These are phyloP conservation scores for Penicillium verhagenii DNA, from an alignment of 495 filamentous ascomycete species.

Conservation along the genomic window DNA sequence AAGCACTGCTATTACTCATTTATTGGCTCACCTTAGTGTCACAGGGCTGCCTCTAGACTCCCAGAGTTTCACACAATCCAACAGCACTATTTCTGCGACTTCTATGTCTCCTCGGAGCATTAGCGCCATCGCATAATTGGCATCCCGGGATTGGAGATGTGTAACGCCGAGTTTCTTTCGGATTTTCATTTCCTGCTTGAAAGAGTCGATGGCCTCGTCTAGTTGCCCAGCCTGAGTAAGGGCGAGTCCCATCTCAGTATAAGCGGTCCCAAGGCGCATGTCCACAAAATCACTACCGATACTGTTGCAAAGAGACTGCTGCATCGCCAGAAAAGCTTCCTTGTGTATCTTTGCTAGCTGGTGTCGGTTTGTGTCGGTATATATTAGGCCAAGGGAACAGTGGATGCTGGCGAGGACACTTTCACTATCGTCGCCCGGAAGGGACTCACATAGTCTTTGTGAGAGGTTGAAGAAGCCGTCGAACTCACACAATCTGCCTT, in stretches of 20 bases:
- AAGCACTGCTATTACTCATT: background rate
- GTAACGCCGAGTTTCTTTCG: background rate
- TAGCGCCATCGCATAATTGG: background rate
- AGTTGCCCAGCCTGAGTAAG: background rate
- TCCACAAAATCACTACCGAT: background rate
- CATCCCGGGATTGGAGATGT: background rate
- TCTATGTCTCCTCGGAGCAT: background rate
- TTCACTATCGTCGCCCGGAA: constrained; percentile 15
- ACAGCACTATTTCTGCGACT: background rate
- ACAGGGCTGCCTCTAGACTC: background rate
- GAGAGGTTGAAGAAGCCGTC: constrained; percentile 19
- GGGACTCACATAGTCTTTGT: constrained; percentile 7
- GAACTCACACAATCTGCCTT: background rate
- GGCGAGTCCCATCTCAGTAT: background rate
- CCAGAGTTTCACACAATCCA: background rate
- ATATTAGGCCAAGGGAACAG: constrained; percentile 17
- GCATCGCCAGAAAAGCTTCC: constrained; percentile 9
- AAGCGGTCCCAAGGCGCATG: background rate
- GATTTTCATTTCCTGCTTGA: background rate
- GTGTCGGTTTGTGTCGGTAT: constrained; percentile 12
- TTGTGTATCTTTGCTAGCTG: constrained; percentile 12
- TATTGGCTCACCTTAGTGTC: background rate
- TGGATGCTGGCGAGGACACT: constrained; percentile 17
- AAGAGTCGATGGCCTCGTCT: background rate
- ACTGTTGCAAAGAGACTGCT: background rate